Evolutionary conservation across 371 early-diverging fungal species (phyloP).

Genomic region (Syncephalastrum sp.): DNA sequence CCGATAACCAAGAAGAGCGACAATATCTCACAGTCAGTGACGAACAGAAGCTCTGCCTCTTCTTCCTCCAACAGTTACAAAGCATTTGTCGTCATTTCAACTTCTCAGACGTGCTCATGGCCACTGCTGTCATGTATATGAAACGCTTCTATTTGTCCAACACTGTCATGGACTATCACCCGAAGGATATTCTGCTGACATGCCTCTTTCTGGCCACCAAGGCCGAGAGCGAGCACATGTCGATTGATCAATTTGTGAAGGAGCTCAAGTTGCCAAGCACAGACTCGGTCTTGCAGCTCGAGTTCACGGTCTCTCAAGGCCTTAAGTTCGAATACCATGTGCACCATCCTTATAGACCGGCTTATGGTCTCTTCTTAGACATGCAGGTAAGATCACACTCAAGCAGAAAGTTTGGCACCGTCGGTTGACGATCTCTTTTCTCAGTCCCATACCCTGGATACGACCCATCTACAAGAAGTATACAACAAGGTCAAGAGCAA

Average conservation of each 20-base stretch:
- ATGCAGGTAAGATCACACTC: conserved; percentile 56
- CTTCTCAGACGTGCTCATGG: conserved; percentile 61
- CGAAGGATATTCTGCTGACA: conserved; percentile 82
- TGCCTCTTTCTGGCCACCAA: conserved; percentile 88
- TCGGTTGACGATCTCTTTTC: neutral
- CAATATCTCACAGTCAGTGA: conserved; percentile 54
- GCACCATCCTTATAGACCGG: conserved; percentile 82
- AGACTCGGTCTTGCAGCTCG: conserved; percentile 54
- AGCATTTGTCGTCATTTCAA: conserved; percentile 40
- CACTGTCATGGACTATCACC: conserved; percentile 88
- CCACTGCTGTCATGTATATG: conserved; percentile 87
- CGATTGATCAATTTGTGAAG: conserved; percentile 73
- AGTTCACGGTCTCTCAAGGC: conserved; percentile 79
- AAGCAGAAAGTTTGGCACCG: neutral
- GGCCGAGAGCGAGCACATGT: conserved; percentile 75
- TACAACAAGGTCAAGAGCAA: conserved; percentile 54
- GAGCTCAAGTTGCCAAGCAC: conserved; percentile 32
- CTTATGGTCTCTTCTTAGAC: conserved; percentile 84
- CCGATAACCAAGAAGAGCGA: conserved; percentile 12
- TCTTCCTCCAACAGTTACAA: conserved; percentile 46
- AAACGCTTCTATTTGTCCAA: conserved; percentile 89
- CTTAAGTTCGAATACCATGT: conserved; percentile 82
- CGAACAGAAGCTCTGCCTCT: conserved; percentile 48
- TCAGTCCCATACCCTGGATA: neutral
- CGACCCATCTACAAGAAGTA: conserved; percentile 47